These are phyloP conservation scores for Lepidium africanum DNA, from an alignment of 345 rosid genomes.

Conservation along the genomic window DNA sequence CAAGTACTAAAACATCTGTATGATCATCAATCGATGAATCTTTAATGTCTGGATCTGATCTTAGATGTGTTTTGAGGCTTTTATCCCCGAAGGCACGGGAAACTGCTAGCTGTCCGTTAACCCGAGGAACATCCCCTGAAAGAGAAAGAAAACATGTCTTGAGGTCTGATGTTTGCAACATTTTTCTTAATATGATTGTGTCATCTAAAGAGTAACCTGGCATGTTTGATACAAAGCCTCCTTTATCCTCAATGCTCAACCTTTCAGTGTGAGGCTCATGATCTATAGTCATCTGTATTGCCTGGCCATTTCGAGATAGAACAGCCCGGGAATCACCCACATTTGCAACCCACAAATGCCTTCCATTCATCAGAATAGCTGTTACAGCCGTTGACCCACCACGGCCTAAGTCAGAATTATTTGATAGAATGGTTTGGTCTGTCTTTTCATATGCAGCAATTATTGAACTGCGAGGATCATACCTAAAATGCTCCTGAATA, in stretches of 20 bases:
- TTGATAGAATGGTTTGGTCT: constrained; percentile 56
- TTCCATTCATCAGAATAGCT: constrained; percentile 55
- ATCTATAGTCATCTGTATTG: constrained; percentile 49
- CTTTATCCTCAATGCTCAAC: constrained; percentile 49
- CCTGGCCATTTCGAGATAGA: constrained; percentile 50
- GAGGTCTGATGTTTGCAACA: neutral
- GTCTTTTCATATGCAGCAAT: constrained; percentile 54
- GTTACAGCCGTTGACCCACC: constrained; percentile 84
- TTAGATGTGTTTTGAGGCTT: constrained; percentile 56
- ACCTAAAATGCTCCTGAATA: constrained; percentile 51
- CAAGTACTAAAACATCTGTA: constrained; percentile 58
- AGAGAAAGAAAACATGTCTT: neutral
- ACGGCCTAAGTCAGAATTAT: constrained; percentile 51
- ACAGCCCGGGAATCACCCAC: constrained; percentile 72
- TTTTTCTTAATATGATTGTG: neutral
- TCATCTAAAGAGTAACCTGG: constrained; percentile 39
- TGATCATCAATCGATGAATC: constrained; percentile 24
- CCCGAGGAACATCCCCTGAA: constrained; percentile 67
- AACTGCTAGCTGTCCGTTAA: constrained; percentile 65
- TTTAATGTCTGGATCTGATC: constrained; percentile 65
- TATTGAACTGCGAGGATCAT: constrained; percentile 36
- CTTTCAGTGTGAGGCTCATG: constrained; percentile 71
- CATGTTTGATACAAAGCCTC: constrained; percentile 75
- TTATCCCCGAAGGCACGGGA: constrained; percentile 72
- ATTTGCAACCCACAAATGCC: constrained; percentile 53